Evolutionary conservation across 164 flowering plant species (phyloP).

Genomic region (Magnolia officinalis): DNA sequence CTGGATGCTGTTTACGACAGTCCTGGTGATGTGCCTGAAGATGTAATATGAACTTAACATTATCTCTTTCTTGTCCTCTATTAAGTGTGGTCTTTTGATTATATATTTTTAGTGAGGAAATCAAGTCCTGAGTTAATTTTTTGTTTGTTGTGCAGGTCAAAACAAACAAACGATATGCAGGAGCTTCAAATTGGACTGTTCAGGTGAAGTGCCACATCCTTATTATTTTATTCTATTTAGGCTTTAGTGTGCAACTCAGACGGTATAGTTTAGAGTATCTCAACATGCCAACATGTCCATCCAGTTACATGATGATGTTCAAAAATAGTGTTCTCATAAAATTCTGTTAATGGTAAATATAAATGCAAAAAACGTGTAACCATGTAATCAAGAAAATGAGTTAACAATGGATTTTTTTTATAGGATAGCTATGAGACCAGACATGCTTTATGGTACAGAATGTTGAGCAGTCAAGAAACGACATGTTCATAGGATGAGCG

Average conservation of each 20-base stretch:
- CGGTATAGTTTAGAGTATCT: not conserved
- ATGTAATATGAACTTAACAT: conserved; percentile 41
- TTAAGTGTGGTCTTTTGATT: not conserved
- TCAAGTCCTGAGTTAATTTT: not conserved
- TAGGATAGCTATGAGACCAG: too few species aligned
- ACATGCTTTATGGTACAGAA: too few species aligned
- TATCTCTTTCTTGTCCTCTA: not conserved
- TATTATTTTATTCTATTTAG: not conserved
- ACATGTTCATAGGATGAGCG: too few species aligned
- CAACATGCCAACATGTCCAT: not conserved
- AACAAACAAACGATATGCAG: conserved; percentile 92
- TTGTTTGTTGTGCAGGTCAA: conserved; percentile 58
- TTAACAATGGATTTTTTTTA: too few species aligned
- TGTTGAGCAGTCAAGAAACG: too few species aligned
- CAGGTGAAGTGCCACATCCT: conserved; percentile 41
- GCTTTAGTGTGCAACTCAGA: not conserved
- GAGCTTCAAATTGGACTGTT: conserved; percentile 88
- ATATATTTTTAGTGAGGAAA: not conserved
- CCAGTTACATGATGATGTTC: not conserved
- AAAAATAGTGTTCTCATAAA: not conserved
- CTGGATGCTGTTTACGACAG: conserved; percentile 89
- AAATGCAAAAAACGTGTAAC: too few species aligned
- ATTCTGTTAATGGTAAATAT: too few species aligned
- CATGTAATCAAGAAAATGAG: too few species aligned
- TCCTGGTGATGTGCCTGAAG: conserved; percentile 94